Conservation (phyloP, 768 basidiomycete species). For the Coprinopsis marcescibilis region DNA sequence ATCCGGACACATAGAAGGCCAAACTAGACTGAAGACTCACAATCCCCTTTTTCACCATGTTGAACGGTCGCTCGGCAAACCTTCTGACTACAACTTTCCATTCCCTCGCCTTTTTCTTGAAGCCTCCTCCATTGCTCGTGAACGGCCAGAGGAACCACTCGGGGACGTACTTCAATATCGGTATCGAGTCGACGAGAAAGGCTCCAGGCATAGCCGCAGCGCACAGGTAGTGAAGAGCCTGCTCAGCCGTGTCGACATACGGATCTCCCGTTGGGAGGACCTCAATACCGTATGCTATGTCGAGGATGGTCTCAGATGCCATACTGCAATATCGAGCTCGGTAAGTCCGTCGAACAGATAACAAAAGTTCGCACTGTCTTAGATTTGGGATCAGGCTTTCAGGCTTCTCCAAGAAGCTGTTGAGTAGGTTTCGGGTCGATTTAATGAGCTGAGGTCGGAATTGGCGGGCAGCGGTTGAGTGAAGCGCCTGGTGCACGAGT, state of each 20-base stretch:
- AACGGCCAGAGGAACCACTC: slow-evolving; percentile 54
- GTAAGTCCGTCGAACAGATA: too few species aligned
- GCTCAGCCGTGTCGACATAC: slow-evolving; percentile 28
- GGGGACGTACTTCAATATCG: slow-evolving; percentile 35
- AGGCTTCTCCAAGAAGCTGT: too few species aligned
- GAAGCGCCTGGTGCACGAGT: slow-evolving; percentile 6
- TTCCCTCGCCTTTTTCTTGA: slow-evolving; percentile 38
- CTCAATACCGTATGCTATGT: slow-evolving; percentile 45
- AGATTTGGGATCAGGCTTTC: too few species aligned
- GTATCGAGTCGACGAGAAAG: slow-evolving; percentile 35
- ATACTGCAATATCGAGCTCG: slow-evolving; percentile 1
- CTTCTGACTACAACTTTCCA: slow-evolving; percentile 33
- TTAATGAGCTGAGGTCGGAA: too few species aligned
- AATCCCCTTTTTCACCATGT: slow-evolving; percentile 13
- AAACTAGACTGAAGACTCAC: too few species aligned
- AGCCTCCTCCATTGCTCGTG: slow-evolving; percentile 48
- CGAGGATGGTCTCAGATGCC: slow-evolving; percentile 44
- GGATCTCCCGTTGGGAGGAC: slow-evolving; percentile 39
- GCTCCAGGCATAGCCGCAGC: slow-evolving; percentile 5
- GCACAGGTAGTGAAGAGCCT: slow-evolving; percentile 27
- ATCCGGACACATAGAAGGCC: too few species aligned
- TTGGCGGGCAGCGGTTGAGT: too few species aligned
- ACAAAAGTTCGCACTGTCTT: too few species aligned
- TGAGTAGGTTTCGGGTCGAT: too few species aligned
- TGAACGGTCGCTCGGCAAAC: slow-evolving; percentile 31